Percentiles rank a stretch among this genome's conserved stretches.
Evolutionary conservation across 2,329 filamentous ascomycete species (phyloP).

Genomic region (Hypocrella siamensis): DNA sequence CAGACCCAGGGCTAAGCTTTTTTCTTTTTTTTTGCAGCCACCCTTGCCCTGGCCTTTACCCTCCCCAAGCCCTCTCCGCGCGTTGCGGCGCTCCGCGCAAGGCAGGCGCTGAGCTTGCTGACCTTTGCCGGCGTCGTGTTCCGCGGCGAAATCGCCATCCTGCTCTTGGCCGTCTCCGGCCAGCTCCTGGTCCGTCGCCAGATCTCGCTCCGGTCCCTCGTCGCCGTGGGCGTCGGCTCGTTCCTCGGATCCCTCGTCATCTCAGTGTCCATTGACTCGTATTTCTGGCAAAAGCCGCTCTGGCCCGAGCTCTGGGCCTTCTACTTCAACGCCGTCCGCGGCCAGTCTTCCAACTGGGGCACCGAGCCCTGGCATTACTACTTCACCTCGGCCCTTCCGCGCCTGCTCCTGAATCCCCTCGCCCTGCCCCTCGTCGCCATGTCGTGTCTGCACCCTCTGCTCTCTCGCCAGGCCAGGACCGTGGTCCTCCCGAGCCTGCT

Average conservation of each 20-base stretch:
- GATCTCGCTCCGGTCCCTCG: constrained; percentile 38
- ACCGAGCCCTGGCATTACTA: constrained; percentile 78
- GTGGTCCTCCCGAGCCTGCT: constrained; percentile 50
- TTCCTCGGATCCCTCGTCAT: constrained; percentile 48
- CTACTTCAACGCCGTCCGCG: constrained; percentile 77
- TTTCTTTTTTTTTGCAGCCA: constrained; percentile 30
- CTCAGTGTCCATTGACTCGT: constrained; percentile 70
- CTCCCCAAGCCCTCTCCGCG: constrained; percentile 17
- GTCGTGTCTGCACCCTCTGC: constrained; percentile 32
- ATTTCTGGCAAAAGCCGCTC: constrained; percentile 76
- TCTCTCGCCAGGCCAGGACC: constrained; percentile 23
- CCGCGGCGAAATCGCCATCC: constrained; percentile 73
- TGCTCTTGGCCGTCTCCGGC: constrained; percentile 53
- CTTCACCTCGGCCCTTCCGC: constrained; percentile 65
- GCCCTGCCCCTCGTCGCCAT: constrained; percentile 38
- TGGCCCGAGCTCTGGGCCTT: constrained; percentile 91
- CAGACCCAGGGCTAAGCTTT: background rate
- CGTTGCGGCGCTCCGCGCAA: constrained; percentile 27
- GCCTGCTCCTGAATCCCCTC: constrained; percentile 69
- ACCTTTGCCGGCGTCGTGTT: constrained; percentile 74
- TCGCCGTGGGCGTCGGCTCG: constrained; percentile 51
- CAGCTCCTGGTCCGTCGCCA: constrained; percentile 44
- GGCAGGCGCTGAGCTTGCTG: constrained; percentile 55
- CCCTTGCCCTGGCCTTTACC: constrained; percentile 40
- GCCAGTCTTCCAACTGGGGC: constrained; percentile 77